A percentile compares a stretch with the other conserved stretches of the same genome.
These are phyloP conservation scores for Sarocladium oryzae DNA, from an alignment of 2,329 filamentous ascomycete species.

Conservation along the genomic window DNA sequence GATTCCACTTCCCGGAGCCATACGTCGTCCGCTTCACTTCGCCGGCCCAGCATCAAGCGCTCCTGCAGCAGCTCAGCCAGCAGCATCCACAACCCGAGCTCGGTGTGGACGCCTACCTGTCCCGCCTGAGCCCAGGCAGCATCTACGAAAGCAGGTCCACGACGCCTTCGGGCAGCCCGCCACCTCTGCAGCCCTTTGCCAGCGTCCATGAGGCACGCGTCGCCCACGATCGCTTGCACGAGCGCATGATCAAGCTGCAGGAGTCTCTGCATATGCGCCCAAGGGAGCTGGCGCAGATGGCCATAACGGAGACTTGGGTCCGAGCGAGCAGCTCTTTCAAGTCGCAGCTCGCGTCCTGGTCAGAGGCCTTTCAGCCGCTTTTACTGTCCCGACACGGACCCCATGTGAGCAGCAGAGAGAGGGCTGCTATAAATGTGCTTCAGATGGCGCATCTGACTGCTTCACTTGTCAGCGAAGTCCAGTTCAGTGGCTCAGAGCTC, in stretches of 20 bases:
- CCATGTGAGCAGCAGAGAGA: constrained; percentile 46
- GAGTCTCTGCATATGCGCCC: constrained; percentile 44
- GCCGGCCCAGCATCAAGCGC: constrained; percentile 1
- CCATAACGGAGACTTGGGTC: constrained; percentile 41
- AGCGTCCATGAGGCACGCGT: constrained; percentile 48
- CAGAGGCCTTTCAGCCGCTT: constrained; percentile 48
- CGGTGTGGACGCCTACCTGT: constrained; percentile 18
- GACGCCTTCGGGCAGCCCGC: constrained; percentile 26
- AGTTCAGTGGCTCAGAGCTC: constrained; percentile 51
- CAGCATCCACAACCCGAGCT: constrained; percentile 14
- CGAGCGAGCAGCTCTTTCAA: constrained; percentile 40
- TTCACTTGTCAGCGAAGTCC: constrained; percentile 51
- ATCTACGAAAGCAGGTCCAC: neutral
- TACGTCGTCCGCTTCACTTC: constrained; percentile 42
- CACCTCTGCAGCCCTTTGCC: constrained; percentile 33
- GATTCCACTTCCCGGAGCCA: constrained; percentile 58
- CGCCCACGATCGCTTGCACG: constrained; percentile 50
- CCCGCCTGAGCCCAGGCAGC: constrained; percentile 10
- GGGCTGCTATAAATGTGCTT: constrained; percentile 52
- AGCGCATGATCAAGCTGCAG: constrained; percentile 51
- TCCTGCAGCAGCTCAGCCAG: neutral
- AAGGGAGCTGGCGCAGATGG: constrained; percentile 45
- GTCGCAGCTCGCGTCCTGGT: constrained; percentile 47
- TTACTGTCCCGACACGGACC: constrained; percentile 42
- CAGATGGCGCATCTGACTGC: constrained; percentile 58